Evolutionary conservation across 371 early-diverging fungal genomes (phyloP), one percentile per base, ranked within the genome.

Genomic region (Rhizopus microsporus): DNA sequence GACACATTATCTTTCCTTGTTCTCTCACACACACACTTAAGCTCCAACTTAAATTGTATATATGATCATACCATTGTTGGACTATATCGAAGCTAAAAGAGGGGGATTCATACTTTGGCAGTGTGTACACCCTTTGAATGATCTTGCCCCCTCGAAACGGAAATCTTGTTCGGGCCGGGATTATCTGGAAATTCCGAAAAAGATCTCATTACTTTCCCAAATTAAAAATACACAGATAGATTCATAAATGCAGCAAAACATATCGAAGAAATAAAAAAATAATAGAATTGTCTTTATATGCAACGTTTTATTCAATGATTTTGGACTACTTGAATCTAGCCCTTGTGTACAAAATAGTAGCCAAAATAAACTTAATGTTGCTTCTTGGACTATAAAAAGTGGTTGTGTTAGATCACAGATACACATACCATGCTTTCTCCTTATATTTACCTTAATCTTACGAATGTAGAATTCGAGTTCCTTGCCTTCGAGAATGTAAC

Each of bases 401-500:
- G 47, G 39, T 12, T 53, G 47, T 44, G 33, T 6, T 29, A 44
- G 15, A 13, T 12, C 29, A 7, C 12, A 10, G 3, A 13, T 13
- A 10, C 7, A 15, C 7, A 51, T 23, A 9, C 17, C 2, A 34
- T 16, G 9, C 16, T 33, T 44, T 23, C 6, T 9, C 3, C 29
- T 7, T 16, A 4, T 29, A 88, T 40, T 58, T 65, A 73, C 74
- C 86, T 93, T 93, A 78, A 96, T 84, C 86, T 92, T 93, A 65
- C 88, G 83, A 74, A 90, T 64, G 86, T 97, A 97, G 88, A 97
- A 97, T 51, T 94, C 90, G 57, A 97, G 92, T 83, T 97, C 96
- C 75, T 95, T 93, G 65, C 99, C 99, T 81, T 99, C 99, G 49
- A 99, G 88, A 67, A 99, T 91, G 88, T 97, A 95, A 51, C 99